Evolutionary conservation across 164 flowering plant species (phyloP).

Genomic region (Vitis cinerea): DNA sequence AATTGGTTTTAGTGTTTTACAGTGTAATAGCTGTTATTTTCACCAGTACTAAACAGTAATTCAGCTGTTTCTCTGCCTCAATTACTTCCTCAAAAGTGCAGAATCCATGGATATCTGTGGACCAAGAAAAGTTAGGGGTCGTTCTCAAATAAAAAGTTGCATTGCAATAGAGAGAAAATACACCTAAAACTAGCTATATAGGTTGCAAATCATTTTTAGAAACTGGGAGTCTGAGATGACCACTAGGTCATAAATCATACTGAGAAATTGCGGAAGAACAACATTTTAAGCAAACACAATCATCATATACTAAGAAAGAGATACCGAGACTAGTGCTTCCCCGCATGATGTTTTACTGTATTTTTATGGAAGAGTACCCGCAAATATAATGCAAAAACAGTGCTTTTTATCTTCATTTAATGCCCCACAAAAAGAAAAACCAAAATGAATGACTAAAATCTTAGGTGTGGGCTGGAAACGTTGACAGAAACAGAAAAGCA

Average conservation of each 20-base stretch:
- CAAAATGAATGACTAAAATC: too few species aligned
- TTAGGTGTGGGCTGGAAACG: not conserved
- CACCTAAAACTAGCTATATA: not conserved
- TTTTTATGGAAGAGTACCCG: not conserved
- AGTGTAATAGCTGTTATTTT: not conserved
- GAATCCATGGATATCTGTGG: not conserved
- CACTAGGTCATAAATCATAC: not conserved
- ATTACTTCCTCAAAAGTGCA: too few species aligned
- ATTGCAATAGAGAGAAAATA: not conserved
- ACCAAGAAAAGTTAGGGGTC: not conserved
- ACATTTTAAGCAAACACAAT: not conserved
- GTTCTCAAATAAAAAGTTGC: too few species aligned
- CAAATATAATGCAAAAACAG: not conserved
- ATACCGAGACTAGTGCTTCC: not conserved
- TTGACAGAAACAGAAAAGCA: not conserved
- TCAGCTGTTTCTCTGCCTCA: not conserved
- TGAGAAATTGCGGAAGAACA: not conserved
- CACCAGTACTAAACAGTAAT: not conserved
- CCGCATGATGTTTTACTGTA: not conserved
- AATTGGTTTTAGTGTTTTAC: too few species aligned
- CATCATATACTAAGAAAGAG: not conserved
- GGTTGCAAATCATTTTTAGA: not conserved
- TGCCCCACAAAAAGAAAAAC: not conserved
- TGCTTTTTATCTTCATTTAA: not conserved
- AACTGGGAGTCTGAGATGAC: not conserved